Base-by-base conservation (phyloP, 1,284 basidiomycete genomes). In the Hemileia vastatrix region DNA sequence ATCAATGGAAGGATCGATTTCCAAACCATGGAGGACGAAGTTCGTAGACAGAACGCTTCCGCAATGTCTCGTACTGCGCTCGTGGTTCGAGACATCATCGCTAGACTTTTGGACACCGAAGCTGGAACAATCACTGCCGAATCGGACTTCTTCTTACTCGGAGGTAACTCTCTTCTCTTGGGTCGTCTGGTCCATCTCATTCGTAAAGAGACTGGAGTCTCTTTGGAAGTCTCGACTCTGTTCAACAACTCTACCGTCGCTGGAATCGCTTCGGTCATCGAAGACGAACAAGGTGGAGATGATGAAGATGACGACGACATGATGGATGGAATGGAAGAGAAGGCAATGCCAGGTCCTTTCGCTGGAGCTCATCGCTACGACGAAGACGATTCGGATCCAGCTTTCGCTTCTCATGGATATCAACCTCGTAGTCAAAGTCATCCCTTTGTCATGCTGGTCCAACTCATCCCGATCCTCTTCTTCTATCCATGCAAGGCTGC, bases 401-500 rank as follows among this genome's bases (percentile, higher is more conserved):
- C 71, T 9, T 70, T 73, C 55, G 67, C 68, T 59, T 68, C 67
- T 55, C 73, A 75, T 52, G 72, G 72, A 49, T 71, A 75, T 65
- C 66, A 70, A 63, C 65, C 66, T n/a, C 69, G 73, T 63, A 73
- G 72, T 59, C 71, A 73, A 66, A 70, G 68, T 1, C 72, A 73
- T 59, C 72, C 72, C 0, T 70, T 71, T 66, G 73, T 74, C 18
- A 33, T 75, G 52, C 67, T 75, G 23, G 58, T 75, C 21, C 73
- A 75, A 65, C 44, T 66, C 19, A 65, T 75, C 21, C 73, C 73
- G 1, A 68, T 75, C 63, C 59, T 75, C 44, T 71, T 75, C 66
- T 75, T 75, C 65, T 75, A 75, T 57, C 73, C 73, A 3, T 64
- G 71, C 64, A 75, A 75, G 63, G 73, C 73, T 2, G 73, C 73